Conservation (phyloP, 176 grass and related monocot genomes). For the Zea luxurians region DNA sequence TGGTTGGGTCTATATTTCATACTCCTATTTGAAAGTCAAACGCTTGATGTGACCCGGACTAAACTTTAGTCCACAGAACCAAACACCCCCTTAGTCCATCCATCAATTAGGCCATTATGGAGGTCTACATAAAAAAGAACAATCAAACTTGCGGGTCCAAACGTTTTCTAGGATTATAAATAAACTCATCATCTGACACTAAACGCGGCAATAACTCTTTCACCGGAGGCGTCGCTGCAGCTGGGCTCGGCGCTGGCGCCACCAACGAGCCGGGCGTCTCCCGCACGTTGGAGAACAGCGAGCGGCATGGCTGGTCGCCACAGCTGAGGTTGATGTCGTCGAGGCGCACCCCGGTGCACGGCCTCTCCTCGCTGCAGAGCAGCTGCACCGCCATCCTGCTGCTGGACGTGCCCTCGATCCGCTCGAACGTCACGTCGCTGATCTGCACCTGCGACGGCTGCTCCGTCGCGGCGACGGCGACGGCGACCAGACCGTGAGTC, state of each 20-base stretch:
- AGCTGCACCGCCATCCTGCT: constrained; percentile 39
- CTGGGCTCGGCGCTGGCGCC: background rate
- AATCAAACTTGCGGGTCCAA: too few species aligned
- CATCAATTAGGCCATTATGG: too few species aligned
- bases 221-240: background rate
- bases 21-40: too few species aligned
- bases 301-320: constrained; percentile 11
- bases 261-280: background rate
- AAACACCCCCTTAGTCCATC: too few species aligned
- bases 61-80: too few species aligned
- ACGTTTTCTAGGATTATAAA: too few species aligned
- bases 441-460: constrained; percentile 51
- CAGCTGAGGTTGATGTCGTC: constrained; percentile 39
- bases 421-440: constrained; percentile 44
- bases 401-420: constrained; percentile 53
- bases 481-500: background rate
- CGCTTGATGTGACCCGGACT: too few species aligned
- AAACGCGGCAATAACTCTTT: too few species aligned
- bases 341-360: constrained; percentile 41
- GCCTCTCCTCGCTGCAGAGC: constrained; percentile 42
- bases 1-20: too few species aligned
- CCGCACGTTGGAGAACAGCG: constrained; percentile 15
- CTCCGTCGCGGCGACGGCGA: background rate
- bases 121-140: too few species aligned
- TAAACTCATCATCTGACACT: too few species aligned